These are phyloP conservation scores for Chaetoceros tenuissimus DNA, from an alignment of 108 stramenopile species.

Conservation along the genomic window DNA sequence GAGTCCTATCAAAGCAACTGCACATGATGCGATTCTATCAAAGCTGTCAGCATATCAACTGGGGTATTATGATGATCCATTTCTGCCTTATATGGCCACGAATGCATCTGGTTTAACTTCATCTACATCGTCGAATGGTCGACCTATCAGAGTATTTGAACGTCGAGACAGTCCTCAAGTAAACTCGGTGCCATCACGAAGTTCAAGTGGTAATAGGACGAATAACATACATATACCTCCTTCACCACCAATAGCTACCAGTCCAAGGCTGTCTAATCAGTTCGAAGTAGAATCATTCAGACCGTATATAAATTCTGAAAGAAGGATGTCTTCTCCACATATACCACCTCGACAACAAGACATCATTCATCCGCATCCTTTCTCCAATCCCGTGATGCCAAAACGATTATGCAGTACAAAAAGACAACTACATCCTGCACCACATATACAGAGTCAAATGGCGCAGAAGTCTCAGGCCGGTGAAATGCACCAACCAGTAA, in stretches of 20 bases:
- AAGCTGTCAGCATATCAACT: constrained; percentile 60
- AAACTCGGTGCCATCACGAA: background rate
- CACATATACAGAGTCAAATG: constrained; percentile 7
- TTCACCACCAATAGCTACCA: background rate
- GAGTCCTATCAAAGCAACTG: constrained; percentile 55
- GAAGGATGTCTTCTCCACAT: no score
- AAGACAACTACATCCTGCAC: background rate
- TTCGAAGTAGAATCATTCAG: no score
- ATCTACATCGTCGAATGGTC: background rate
- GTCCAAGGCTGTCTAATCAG: background rate
- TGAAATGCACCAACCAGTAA: constrained; percentile 50
- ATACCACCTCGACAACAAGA: no score
- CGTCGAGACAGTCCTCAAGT: background rate
- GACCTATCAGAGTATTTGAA: background rate
- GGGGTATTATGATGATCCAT: constrained; percentile 78
- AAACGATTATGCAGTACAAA: background rate
- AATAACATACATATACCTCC: background rate
- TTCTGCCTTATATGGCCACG: constrained; percentile 36
- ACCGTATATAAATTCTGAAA: no score
- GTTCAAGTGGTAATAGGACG: background rate
- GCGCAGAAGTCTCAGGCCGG: background rate
- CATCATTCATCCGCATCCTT: no score
- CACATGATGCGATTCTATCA: constrained; percentile 64
- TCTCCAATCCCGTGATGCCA: no score
- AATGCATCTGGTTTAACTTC: constrained; percentile 10